Percentiles rank a stretch among this genome's conserved stretches.
These are phyloP conservation scores for Pseudogymnoascus sp. DNA, from an alignment of 2,329 filamentous ascomycete genomes.

Conservation along the genomic window DNA sequence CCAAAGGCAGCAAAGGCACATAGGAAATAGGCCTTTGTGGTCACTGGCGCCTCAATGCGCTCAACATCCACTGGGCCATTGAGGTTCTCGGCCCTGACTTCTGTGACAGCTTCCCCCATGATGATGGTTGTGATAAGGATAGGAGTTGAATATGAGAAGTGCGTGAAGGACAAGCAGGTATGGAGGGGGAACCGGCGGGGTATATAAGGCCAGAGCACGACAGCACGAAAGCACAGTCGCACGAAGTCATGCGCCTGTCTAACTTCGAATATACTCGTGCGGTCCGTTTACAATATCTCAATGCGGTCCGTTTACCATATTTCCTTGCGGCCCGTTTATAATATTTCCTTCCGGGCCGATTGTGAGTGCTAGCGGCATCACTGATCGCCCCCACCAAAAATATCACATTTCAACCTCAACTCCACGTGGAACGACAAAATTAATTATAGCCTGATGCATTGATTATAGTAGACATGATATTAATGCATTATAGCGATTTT, in stretches of 20 bases:
- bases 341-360: neutral
- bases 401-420: neutral
- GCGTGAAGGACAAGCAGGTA: neutral
- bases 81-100: neutral
- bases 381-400: neutral
- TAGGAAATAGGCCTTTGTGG: conserved; percentile 58
- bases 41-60: conserved; percentile 59
- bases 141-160: neutral
- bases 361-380: neutral
- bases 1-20: conserved; percentile 64
- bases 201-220: neutral
- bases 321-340: neutral
- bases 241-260: neutral
- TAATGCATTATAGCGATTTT: neutral
- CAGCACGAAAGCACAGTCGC: neutral
- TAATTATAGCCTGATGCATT: neutral
- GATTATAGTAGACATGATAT: neutral
- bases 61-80: conserved; percentile 49
- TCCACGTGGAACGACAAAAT: neutral
- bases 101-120: neutral
- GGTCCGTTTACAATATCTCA: neutral
- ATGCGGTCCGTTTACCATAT: neutral
- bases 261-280: neutral
- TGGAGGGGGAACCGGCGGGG: neutral
- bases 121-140: neutral